Evolutionary conservation across 805 yeast genomes (phyloP).

Genomic region (Saturnispora ahearnii): DNA sequence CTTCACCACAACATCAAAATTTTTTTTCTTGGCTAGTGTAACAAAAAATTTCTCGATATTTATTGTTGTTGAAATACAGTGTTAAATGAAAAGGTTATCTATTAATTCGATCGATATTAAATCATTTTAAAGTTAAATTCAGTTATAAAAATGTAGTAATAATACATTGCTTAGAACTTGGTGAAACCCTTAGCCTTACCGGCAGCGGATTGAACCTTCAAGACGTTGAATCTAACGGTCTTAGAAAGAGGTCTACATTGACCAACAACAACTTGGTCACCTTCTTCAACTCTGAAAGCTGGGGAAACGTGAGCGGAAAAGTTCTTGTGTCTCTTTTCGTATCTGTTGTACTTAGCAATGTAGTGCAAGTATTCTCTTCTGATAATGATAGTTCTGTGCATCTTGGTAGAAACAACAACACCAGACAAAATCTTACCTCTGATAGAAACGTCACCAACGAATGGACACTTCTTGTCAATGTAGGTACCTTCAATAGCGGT

Average conservation of each 20-base stretch:
- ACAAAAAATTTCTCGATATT: too few species aligned
- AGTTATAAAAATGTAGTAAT: conserved; percentile 5
- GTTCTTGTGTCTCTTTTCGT: conserved; percentile 99
- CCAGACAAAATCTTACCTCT: conserved; percentile 99
- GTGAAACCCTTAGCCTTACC: conserved; percentile 91
- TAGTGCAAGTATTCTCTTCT: conserved; percentile 99
- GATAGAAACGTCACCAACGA: conserved; percentile 93
- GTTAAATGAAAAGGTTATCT: background rate
- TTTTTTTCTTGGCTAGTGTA: too few species aligned
- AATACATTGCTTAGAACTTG: conserved; percentile 64
- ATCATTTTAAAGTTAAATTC: conserved; percentile 6
- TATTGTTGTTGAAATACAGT: too few species aligned
- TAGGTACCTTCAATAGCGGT: conserved; percentile 96
- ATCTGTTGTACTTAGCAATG: conserved; percentile 99
- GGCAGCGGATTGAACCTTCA: conserved; percentile 84
- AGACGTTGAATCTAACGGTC: conserved; percentile 99
- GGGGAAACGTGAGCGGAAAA: conserved; percentile 99
- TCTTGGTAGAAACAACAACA: conserved; percentile 99
- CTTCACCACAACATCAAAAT: background rate
- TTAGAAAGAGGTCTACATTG: conserved; percentile 99
- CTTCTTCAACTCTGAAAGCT: conserved; percentile 99
- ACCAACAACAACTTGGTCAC: conserved; percentile 98
- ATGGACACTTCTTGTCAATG: conserved; percentile 99
- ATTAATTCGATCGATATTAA: background rate
- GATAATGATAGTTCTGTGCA: conserved; percentile 99